A percentile compares a stretch with the other conserved stretches of the same genome.
Evolutionary conservation across 495 filamentous ascomycete species (phyloP).

Genomic region (Letharia lupina): DNA sequence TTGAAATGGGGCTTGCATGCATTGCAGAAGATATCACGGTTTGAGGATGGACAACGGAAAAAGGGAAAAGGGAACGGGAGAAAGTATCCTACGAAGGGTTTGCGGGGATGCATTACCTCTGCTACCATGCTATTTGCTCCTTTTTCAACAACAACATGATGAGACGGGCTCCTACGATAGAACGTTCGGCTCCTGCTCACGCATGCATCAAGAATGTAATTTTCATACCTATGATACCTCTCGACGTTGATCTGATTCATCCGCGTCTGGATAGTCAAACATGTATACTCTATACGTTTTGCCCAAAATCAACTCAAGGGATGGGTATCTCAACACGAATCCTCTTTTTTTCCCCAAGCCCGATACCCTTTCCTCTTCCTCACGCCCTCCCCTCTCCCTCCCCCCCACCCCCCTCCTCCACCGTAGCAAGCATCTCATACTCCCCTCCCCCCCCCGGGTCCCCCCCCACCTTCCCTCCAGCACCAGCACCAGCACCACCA

Average conservation of each 20-base stretch:
- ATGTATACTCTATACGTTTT: not conserved
- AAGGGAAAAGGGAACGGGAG: not conserved
- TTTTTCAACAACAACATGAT: not conserved
- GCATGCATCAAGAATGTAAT: not conserved
- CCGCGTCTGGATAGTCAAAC: not conserved
- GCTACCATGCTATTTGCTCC: not conserved
- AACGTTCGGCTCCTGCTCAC: not conserved
- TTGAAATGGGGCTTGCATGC: constrained; percentile 5
- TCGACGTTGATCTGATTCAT: not conserved
- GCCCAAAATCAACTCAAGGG: not conserved
- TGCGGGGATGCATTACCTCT: not conserved
- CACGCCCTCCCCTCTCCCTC: not conserved
- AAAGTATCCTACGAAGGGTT: not conserved
- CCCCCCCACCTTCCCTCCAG: constrained; percentile 42
- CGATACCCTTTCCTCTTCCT: constrained; percentile 2
- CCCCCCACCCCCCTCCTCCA: constrained; percentile 33
- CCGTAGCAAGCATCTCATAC: constrained; percentile 77
- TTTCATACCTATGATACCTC: not conserved
- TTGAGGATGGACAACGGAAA: not conserved
- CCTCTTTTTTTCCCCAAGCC: not conserved
- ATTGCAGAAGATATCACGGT: constrained; percentile 8
- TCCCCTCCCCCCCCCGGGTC: constrained; percentile 33
- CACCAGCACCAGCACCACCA: constrained; percentile 22
- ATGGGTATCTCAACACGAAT: not conserved
- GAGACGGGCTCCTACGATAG: not conserved